Conservation (phyloP, 805 yeast genomes). For the Metschnikowia orientalis region DNA sequence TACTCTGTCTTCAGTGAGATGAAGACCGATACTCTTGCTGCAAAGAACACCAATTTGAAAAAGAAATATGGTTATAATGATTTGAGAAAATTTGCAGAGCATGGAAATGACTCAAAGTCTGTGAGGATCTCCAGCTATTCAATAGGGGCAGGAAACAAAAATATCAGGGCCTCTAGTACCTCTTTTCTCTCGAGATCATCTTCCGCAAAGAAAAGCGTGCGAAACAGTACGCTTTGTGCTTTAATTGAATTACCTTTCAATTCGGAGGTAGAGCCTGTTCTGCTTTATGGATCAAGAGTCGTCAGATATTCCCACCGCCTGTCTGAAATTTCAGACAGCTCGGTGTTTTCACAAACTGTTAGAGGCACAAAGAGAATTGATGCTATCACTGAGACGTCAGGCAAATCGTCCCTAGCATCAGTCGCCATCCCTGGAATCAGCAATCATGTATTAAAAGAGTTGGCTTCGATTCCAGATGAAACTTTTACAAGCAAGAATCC, state of each 20-base stretch:
- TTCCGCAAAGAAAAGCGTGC: slow-evolving; percentile 27
- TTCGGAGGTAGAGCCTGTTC: slow-evolving; percentile 2
- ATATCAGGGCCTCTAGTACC: slow-evolving; percentile 7
- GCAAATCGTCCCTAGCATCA: slow-evolving; percentile 22
- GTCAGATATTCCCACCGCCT: slow-evolving; percentile 20
- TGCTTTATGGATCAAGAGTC: neutral
- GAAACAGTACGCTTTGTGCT: slow-evolving; percentile 37
- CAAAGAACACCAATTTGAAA: slow-evolving; percentile 22
- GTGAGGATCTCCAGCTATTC: slow-evolving; percentile 10
- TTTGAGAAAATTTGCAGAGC: slow-evolving; percentile 32
- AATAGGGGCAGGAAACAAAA: neutral
- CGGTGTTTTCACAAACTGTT: slow-evolving; percentile 28
- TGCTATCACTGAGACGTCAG: slow-evolving; percentile 3
- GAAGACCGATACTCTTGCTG: slow-evolving; percentile 15
- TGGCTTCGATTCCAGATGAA: slow-evolving; percentile 85
- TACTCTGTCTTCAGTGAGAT: slow-evolving; percentile 33
- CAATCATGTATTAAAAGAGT: slow-evolving; percentile 43
- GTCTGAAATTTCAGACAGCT: slow-evolving; percentile 29
- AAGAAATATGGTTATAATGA: slow-evolving; percentile 51
- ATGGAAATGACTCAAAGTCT: slow-evolving; percentile 5
- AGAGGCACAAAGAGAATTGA: slow-evolving; percentile 5
- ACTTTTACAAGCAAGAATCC: slow-evolving; percentile 63
- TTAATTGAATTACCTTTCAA: slow-evolving; percentile 38
- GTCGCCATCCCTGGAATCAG: slow-evolving; percentile 56
- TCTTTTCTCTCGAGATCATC: slow-evolving; percentile 22